Evolutionary conservation across 192 early-diverging fungal genomes (phyloP).

Genomic region (Podila minutissima): DNA sequence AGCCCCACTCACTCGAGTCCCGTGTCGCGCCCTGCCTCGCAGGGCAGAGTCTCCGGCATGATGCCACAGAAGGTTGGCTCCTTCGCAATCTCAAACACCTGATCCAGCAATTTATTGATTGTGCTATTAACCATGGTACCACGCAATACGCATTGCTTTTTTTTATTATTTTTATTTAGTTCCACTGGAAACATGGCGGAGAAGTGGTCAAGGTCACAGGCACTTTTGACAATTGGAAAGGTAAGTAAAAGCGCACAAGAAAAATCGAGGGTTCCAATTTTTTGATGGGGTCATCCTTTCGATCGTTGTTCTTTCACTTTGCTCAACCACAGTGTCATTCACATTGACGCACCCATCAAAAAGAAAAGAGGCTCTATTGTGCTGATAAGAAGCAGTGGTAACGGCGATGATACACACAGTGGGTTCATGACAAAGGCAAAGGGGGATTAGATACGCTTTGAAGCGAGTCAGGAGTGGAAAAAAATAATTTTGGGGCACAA

Average conservation of each 20-base stretch:
- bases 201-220: slow-evolving; percentile 52
- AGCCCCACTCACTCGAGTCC: not conserved
- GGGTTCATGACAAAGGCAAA: no score
- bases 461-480: not conserved
- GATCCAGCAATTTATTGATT: not conserved
- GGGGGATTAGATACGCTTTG: not conserved
- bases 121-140: not conserved
- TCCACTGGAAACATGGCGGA: slow-evolving; percentile 52
- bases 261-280: not conserved
- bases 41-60: not conserved
- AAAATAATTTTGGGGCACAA: not conserved
- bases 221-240: slow-evolving; percentile 52
- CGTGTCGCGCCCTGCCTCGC: not conserved
- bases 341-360: not conserved
- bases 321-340: no score
- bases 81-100: no score
- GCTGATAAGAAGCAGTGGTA: no score
- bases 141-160: not conserved
- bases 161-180: slow-evolving; percentile 38
- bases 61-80: slow-evolving; percentile 7
- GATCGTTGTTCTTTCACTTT: no score
- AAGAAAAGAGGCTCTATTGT: not conserved
- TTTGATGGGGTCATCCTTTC: no score
- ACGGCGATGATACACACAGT: no score
- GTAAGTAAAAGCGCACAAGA: slow-evolving; percentile 2